phyloP scores from a whole-genome alignment of 2,329 filamentous ascomycete genomes.

The Colletotrichum spaethianum region DNA sequence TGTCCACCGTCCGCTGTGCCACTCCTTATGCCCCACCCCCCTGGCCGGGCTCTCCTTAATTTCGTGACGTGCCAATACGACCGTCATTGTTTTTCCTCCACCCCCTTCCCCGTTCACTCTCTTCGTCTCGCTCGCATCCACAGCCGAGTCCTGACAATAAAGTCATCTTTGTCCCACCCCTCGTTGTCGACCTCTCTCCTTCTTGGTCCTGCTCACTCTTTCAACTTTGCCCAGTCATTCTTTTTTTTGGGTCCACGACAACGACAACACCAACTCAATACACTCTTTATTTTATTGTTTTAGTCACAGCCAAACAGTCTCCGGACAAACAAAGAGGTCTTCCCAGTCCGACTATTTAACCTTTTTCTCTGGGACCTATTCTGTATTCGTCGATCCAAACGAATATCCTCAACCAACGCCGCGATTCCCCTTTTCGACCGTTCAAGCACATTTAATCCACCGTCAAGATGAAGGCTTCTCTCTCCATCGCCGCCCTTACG shows the following conservation, averaged over 20 bases:
- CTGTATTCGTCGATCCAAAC: slow-evolving; percentile 7
- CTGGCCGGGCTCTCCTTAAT: slow-evolving; percentile 38
- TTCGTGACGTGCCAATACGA: slow-evolving; percentile 37
- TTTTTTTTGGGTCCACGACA: slow-evolving; percentile 39
- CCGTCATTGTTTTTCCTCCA: slow-evolving; percentile 37
- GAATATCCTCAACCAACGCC: background rate
- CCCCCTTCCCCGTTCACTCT: background rate
- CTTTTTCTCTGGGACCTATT: slow-evolving; percentile 10
- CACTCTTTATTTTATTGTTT: slow-evolving; percentile 30
- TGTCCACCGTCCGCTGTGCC: background rate
- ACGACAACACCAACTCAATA: slow-evolving; percentile 16
- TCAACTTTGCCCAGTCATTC: slow-evolving; percentile 32
- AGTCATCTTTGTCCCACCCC: slow-evolving; percentile 33
- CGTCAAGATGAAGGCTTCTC: slow-evolving; percentile 55
- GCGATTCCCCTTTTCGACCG: background rate
- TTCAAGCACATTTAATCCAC: background rate
- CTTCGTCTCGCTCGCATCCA: slow-evolving; percentile 1
- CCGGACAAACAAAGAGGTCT: slow-evolving; percentile 1
- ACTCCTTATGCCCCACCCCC: slow-evolving; percentile 11
- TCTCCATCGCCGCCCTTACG: slow-evolving; percentile 53
- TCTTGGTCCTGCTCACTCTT: slow-evolving; percentile 12
- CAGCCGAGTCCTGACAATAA: slow-evolving; percentile 27
- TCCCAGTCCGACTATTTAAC: background rate
- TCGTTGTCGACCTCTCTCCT: slow-evolving; percentile 1
- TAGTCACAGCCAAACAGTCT: slow-evolving; percentile 30